These are phyloP conservation scores for California macrophylla DNA, from an alignment of 441 rosid species.

Conservation along the genomic window DNA sequence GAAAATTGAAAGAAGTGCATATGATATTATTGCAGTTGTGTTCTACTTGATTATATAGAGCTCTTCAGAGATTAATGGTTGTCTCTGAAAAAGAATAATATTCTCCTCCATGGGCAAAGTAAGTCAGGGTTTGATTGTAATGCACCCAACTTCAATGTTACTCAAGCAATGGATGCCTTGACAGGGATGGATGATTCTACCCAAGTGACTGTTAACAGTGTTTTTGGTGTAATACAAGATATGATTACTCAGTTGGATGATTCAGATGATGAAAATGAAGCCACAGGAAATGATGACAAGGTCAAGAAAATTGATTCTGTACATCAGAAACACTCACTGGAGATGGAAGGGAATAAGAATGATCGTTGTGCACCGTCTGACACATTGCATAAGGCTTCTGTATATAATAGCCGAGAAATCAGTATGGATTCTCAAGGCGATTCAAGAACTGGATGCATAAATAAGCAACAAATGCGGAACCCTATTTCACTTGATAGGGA, in stretches of 20 bases:
- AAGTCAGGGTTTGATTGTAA: constrained; percentile 33
- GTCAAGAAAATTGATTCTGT: constrained; percentile 23
- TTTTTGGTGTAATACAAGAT: constrained; percentile 86
- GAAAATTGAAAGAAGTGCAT: too few species aligned
- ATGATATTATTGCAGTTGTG: too few species aligned
- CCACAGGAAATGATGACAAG: constrained; percentile 19
- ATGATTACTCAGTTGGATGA: constrained; percentile 75
- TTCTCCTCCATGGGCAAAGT: background rate
- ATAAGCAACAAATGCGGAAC: constrained; percentile 22
- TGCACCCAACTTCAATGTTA: constrained; percentile 45
- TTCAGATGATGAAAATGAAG: constrained; percentile 29
- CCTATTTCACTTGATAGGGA: constrained; percentile 12
- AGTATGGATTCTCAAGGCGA: constrained; percentile 16
- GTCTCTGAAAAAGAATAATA: too few species aligned
- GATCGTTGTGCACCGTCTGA: constrained; percentile 22
- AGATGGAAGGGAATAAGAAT: constrained; percentile 22
- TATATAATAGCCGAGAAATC: constrained; percentile 15
- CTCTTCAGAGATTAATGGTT: too few species aligned
- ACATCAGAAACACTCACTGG: constrained; percentile 16
- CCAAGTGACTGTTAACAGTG: constrained; percentile 93
- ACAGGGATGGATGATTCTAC: constrained; percentile 96
- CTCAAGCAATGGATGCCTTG: constrained; percentile 79
- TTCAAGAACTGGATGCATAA: constrained; percentile 24
- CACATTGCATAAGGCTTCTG: constrained; percentile 19
- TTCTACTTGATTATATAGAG: too few species aligned